Evolutionary conservation across 164 flowering plant species (phyloP), one percentile per base, ranked within the genome.

Genomic region (Aristolochia contorta): DNA sequence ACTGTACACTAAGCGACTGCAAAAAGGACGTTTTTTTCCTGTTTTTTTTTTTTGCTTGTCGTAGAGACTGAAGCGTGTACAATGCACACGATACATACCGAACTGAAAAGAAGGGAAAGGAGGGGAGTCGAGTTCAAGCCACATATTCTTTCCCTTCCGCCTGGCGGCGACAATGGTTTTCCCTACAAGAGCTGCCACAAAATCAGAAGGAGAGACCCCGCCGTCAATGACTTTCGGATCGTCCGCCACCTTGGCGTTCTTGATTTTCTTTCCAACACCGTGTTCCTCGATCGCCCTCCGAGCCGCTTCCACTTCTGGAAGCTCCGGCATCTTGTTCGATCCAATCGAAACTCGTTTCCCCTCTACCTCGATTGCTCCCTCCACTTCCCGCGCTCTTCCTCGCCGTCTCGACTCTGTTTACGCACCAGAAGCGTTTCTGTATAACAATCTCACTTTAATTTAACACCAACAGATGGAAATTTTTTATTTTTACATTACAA

Each of bases 281-380:
- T 83, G 67, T 18, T 85, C 89, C 53, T 73, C 81, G 9, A 90
- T 63, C 6, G 96, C 99, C 62, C 89, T 68, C 62, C 99, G 72
- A 20, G 99, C 97, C 27, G 91, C 99, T 72, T 93, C 99, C 12
- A 93, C 99, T 80, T 93, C 99, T 15, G 97, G 94, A 2, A 93
- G 83, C 83, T 93, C 99, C 62, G 99, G 96, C 97, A 93, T 93
- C 19, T 15, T 47, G 14, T 27, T 45, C 32, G 12, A 7, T 30
- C 41, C 45, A 8, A 37, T 2, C 30, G 30, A 27, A 27, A 5
- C 30, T 27, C 30, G 30, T 27, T 27, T 27, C 30, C 30, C 30
- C 30, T 27, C 30, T 27, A 27, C 30, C 30, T 27, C 30, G 5
- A 5, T 27, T 27, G 30, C 30, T 27, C 30, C 5, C 30, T 27